Evolutionary conservation across 179 eudicot species (phyloP).

Genomic region (Pouteria campechiana): DNA sequence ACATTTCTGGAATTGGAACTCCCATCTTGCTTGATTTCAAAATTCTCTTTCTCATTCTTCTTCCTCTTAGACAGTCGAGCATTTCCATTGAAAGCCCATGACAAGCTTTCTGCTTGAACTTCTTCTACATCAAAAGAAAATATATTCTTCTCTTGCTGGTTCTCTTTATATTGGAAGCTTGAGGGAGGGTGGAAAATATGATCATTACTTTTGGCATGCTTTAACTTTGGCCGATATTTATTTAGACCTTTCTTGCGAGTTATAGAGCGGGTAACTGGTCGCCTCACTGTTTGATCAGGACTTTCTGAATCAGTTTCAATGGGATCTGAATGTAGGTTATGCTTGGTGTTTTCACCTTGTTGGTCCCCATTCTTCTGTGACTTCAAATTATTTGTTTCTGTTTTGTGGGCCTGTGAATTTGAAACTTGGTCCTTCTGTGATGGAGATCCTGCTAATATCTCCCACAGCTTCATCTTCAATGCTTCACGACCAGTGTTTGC

Average conservation of each 20-base stretch:
- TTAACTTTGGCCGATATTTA: constrained; percentile 15
- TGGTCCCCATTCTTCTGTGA: constrained; percentile 8
- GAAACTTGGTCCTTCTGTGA: constrained; percentile 26
- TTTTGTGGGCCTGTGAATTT: constrained; percentile 14
- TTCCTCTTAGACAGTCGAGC: constrained; percentile 15
- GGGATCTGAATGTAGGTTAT: constrained; percentile 51
- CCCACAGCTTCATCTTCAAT: constrained; percentile 69
- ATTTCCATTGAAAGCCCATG: constrained; percentile 16
- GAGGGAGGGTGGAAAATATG: no score
- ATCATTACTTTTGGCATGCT: no score
- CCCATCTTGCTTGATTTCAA: constrained; percentile 20
- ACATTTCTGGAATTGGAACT: constrained; percentile 6
- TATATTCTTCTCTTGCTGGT: constrained; percentile 14
- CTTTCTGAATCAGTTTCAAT: constrained; percentile 74
- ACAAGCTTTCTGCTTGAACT: constrained; percentile 15
- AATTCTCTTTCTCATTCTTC: constrained; percentile 25
- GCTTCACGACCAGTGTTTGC: constrained; percentile 30
- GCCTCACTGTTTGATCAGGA: constrained; percentile 19
- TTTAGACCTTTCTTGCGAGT: constrained; percentile 32
- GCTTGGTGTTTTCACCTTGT: constrained; percentile 19
- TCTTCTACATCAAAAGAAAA: constrained; percentile 36
- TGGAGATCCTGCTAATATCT: constrained; percentile 50
- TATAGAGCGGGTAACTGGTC: constrained; percentile 50
- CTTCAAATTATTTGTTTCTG: constrained; percentile 17
- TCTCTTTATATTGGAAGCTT: constrained; percentile 18